Percentiles rank a stretch among this genome's conserved stretches.
Conservation (phyloP, 1,284 basidiomycete genomes). For the Austroboletus rostrupii region DNA sequence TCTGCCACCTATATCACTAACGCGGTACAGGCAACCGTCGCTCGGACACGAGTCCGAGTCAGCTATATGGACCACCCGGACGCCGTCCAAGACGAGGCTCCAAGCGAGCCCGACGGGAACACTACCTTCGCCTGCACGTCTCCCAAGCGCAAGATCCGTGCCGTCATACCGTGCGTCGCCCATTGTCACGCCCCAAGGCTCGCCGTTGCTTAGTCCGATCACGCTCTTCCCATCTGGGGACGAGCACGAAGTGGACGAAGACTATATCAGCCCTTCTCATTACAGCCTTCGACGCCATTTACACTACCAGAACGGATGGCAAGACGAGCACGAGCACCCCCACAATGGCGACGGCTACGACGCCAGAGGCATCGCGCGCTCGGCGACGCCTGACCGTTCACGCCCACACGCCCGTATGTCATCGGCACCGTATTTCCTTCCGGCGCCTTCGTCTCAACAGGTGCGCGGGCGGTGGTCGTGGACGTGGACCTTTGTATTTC, state of each 20-base stretch:
- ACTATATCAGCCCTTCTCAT: conserved; percentile 25
- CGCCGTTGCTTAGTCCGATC: conserved; percentile 32
- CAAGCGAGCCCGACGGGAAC: conserved; percentile 21
- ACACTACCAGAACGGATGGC: conserved; percentile 32
- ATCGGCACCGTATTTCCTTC: conserved; percentile 22
- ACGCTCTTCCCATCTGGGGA: conserved; percentile 30
- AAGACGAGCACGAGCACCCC: conserved; percentile 13
- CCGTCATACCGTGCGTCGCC: conserved; percentile 27
- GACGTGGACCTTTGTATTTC: conserved; percentile 39
- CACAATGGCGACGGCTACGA: not conserved
- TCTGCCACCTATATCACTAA: conserved; percentile 19
- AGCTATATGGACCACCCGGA: conserved; percentile 31
- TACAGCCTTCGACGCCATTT: conserved; percentile 44
- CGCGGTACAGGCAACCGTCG: conserved; percentile 7
- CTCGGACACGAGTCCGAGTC: conserved; percentile 25
- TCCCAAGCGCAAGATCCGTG: conserved; percentile 16
- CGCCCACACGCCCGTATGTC: not conserved
- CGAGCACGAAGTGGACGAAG: conserved; percentile 22
- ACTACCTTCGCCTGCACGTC: conserved; percentile 23
- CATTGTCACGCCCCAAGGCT: conserved; percentile 21
- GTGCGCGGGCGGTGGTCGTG: conserved; percentile 13
- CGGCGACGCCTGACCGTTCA: not conserved
- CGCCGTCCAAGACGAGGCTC: conserved; percentile 16
- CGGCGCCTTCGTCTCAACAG: conserved; percentile 21
- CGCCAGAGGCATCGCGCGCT: not conserved